phyloP scores from a whole-genome alignment of 192 early-diverging fungal species.

The Coemansia furcata region DNA sequence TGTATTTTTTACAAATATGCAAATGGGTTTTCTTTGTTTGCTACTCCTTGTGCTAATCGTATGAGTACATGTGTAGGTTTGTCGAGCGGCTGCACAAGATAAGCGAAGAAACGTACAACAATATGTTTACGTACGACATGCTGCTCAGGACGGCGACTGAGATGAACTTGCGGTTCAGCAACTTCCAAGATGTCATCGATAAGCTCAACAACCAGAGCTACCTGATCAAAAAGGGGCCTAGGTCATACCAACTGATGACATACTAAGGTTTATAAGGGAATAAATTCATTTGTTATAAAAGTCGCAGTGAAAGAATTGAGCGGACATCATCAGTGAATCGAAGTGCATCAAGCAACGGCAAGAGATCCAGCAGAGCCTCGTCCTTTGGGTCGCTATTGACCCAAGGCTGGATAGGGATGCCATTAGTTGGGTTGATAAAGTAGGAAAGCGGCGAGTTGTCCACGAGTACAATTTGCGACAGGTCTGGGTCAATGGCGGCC shows the following conservation, averaged over 20 bases:
- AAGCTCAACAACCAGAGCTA: conserved; percentile 72
- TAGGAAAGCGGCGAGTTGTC: conserved; percentile 76
- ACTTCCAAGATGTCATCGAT: conserved; percentile 69
- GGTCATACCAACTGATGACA: conserved; percentile 61
- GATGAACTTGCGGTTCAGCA: conserved; percentile 54
- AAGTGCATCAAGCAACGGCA: conserved; percentile 60
- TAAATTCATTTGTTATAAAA: conserved; percentile 22
- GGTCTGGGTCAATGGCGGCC: conserved; percentile 58
- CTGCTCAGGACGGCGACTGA: conserved; percentile 58
- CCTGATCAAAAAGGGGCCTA: conserved; percentile 66
- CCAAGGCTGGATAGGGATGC: conserved; percentile 70
- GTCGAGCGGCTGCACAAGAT: conserved; percentile 61
- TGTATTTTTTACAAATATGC: neutral
- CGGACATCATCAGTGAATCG: conserved; percentile 65
- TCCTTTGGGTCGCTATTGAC: conserved; percentile 67
- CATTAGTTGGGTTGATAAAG: conserved; percentile 69
- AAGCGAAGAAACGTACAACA: conserved; percentile 59
- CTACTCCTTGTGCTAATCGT: neutral
- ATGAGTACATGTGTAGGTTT: conserved; percentile 22
- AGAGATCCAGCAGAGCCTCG: conserved; percentile 60
- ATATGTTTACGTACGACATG: conserved; percentile 68
- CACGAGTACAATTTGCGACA: conserved; percentile 65
- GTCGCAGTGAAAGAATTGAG: conserved; percentile 49
- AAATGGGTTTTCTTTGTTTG: neutral
- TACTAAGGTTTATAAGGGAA: conserved; percentile 12